Evolutionary conservation across 176 grass and related monocot genomes (phyloP), one percentile per base, ranked within the genome.

Genomic region (Oryza meridionalis): DNA sequence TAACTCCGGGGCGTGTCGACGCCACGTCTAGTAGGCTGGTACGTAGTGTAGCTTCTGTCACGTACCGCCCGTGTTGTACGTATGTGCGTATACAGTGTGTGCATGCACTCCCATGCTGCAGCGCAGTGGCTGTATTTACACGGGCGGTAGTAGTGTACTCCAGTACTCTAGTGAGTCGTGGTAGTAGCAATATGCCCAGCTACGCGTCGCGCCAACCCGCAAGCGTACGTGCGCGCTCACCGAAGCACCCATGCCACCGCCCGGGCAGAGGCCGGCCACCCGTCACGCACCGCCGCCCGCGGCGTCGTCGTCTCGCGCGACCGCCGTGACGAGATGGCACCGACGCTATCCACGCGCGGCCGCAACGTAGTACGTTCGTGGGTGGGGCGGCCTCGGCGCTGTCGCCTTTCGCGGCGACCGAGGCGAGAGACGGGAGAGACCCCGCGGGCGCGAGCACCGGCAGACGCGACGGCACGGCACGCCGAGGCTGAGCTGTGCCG

Each of bases 361-460:
- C 49, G 49, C 49, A 17, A 17, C 53, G 53, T 1, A 5, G 55
- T 59, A 55, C 51, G 51, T 55, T 1, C 55, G 55, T 59, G 58
- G 58, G 21, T 22, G 7, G 58, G 58, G 21, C 10, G 7, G 58
- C 58, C 21, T n/a, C 58, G 58, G 58, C 58, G 21, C 58, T 62
- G 58, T 62, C 24, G 59, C 67, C 68, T 88, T 88, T 88, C 58
- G 44, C 75, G 5, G 59, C 68, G 4, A 84, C 59, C 87, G 69
- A 88, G 59, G 46, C 67, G 35, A 40, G 38, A 40, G 38, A 37
- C 35, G 0, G 0, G 13, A 0, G 21, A 40, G 35, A n/a, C 12
- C 3, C 37, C 37, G 4, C 70, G 11, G 7, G 42, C n/a, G 19
- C 5, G 37, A 19, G 10, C 29, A 5, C 66, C n/a, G 79, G 37